Conservation (phyloP, 1,284 basidiomycete species). For the Cutaneotrichosporon cutaneum region DNA sequence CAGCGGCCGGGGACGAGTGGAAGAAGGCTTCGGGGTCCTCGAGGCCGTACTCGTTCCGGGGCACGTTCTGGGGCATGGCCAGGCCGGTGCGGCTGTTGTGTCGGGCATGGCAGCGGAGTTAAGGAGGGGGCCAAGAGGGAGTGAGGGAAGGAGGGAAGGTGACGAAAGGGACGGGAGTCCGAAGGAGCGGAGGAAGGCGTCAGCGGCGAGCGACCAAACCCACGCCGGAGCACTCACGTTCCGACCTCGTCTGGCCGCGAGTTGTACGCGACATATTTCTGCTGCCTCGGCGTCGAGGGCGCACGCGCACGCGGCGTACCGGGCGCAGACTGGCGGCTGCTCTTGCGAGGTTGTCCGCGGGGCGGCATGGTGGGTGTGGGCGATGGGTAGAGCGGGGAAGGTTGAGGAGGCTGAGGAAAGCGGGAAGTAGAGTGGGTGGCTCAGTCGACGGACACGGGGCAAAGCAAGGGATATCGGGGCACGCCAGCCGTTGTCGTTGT, state of each 20-base stretch:
- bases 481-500: too few relatives aligned
- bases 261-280: constrained; percentile 43
- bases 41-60: constrained; percentile 75
- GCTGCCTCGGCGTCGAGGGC: background rate
- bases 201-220: background rate
- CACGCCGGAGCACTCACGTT: constrained; percentile 39
- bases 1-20: constrained; percentile 44
- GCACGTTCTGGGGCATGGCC: constrained; percentile 57
- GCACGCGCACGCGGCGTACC: constrained; percentile 16
- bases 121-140: too few relatives aligned
- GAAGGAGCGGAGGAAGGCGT: background rate
- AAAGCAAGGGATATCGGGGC: too few relatives aligned
- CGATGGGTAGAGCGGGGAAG: background rate
- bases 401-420: background rate
- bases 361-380: constrained; percentile 17
- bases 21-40: constrained; percentile 77
- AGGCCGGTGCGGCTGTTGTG: constrained; percentile 40
- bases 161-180: background rate
- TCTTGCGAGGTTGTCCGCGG: background rate
- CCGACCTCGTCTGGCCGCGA: constrained; percentile 45
- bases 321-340: background rate
- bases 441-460: too few relatives aligned
- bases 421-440: too few relatives aligned
- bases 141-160: background rate
- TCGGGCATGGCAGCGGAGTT: background rate